Conservation (phyloP, 192 early-diverging fungal genomes). For the Linnemannia elongata region DNA sequence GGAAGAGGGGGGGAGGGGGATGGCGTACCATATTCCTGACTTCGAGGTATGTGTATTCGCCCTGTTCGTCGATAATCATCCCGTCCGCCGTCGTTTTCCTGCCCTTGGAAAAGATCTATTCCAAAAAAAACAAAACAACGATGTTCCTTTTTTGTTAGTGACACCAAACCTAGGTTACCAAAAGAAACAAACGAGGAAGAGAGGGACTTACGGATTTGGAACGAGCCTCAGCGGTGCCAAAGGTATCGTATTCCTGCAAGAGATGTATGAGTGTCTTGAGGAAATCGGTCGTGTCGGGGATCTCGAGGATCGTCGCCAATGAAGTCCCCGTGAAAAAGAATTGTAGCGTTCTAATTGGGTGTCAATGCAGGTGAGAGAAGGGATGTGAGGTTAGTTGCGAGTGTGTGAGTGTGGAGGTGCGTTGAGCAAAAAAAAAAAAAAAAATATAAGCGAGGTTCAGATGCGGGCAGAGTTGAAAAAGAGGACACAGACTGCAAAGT, state of each 20-base stretch:
- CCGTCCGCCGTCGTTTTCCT: conserved; percentile 1
- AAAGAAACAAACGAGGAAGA: background rate
- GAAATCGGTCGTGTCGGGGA: conserved; percentile 27
- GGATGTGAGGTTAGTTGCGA: background rate
- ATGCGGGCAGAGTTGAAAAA: background rate
- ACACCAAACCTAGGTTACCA: no score
- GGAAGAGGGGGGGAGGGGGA: no score
- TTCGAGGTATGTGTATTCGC: conserved; percentile 33
- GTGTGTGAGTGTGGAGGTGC: background rate
- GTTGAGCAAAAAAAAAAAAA: background rate
- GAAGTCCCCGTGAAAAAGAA: conserved; percentile 44
- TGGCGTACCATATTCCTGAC: conserved; percentile 20
- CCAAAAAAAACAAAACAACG: background rate
- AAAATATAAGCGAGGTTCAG: background rate
- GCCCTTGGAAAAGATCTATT: conserved; percentile 25
- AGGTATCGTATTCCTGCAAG: conserved; percentile 29
- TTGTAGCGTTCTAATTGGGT: conserved; percentile 9
- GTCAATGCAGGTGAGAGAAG: no score
- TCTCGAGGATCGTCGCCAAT: conserved; percentile 41
- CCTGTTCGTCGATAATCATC: conserved; percentile 9
- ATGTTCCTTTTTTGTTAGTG: no score
- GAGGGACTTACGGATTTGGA: conserved; percentile 31
- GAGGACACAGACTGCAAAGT: background rate
- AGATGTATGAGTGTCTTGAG: conserved; percentile 25
- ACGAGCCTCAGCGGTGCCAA: conserved; percentile 17